These are phyloP conservation scores for Boletales sp. DNA, from an alignment of 768 basidiomycete genomes.

Conservation along the genomic window DNA sequence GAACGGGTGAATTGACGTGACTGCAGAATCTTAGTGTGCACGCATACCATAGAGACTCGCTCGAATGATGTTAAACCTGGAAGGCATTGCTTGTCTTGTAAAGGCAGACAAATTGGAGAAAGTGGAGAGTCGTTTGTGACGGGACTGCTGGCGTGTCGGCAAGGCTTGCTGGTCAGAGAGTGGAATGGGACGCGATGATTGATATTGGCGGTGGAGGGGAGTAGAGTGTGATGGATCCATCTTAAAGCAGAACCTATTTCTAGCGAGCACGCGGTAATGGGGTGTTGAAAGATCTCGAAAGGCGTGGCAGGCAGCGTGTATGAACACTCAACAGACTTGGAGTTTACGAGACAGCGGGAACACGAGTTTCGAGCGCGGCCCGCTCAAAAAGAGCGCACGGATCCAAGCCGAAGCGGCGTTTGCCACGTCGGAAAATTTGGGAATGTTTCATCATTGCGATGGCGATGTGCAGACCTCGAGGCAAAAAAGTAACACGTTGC, in stretches of 20 bases:
- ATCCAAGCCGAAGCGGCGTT: constrained; percentile 18
- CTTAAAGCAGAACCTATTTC: constrained; percentile 22
- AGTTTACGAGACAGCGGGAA: constrained; percentile 17
- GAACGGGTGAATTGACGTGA: constrained; percentile 2
- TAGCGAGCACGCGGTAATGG: constrained; percentile 28
- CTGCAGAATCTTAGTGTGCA: not conserved
- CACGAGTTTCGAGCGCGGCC: constrained; percentile 22
- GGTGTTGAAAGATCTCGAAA: constrained; percentile 21
- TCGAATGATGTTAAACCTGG: constrained; percentile 68
- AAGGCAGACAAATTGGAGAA: constrained; percentile 30
- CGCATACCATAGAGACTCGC: constrained; percentile 62
- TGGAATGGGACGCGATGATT: constrained; percentile 16
- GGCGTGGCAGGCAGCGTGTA: constrained; percentile 31
- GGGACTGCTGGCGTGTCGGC: constrained; percentile 28
- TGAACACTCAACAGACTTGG: constrained; percentile 5
- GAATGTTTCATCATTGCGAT: constrained; percentile 12
- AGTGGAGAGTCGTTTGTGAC: constrained; percentile 31
- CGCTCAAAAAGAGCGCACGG: constrained; percentile 23
- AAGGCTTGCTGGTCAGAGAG: constrained; percentile 19
- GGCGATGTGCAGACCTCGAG: constrained; percentile 21
- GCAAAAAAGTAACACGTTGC: constrained; percentile 11
- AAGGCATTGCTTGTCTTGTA: constrained; percentile 52
- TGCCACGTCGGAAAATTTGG: constrained; percentile 14
- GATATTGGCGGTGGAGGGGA: constrained; percentile 25
- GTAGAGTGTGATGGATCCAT: constrained; percentile 24